Conservation (phyloP, 768 basidiomycete genomes). For the Boletus barrowsii region DNA sequence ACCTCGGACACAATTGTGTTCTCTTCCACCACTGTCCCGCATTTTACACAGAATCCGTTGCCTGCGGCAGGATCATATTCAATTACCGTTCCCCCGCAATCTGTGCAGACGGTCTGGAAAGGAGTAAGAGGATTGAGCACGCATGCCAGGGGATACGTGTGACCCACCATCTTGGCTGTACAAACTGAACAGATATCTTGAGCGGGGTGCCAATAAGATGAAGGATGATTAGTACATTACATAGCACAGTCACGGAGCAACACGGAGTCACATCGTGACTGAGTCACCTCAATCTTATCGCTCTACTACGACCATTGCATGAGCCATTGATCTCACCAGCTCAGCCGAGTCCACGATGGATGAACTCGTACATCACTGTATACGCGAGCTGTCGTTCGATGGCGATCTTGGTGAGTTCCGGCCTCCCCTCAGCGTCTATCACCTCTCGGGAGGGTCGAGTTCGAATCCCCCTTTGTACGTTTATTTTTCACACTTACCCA, state of each 20-base stretch:
- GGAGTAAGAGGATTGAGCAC: neutral
- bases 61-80: constrained; percentile 84
- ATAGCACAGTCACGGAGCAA: neutral
- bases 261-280: neutral
- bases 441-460: constrained; percentile 28
- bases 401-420: constrained; percentile 77
- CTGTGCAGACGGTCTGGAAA: constrained; percentile 59
- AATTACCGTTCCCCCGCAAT: constrained; percentile 81
- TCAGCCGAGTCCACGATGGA: constrained; percentile 45
- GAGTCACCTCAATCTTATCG: constrained; percentile 15
- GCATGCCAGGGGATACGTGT: neutral
- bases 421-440: neutral
- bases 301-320: neutral
- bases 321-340: neutral
- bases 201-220: neutral
- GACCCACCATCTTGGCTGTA: constrained; percentile 17
- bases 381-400: constrained; percentile 86
- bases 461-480: constrained; percentile 42
- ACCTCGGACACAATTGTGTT: constrained; percentile 93
- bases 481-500: constrained; percentile 11
- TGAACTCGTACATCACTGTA: constrained; percentile 78
- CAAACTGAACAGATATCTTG: neutral
- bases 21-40: constrained; percentile 90
- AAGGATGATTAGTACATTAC: neutral
- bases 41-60: constrained; percentile 80